Evolutionary conservation across 163 green algal genomes (phyloP).

Genomic region (Chloroidium sp.): DNA sequence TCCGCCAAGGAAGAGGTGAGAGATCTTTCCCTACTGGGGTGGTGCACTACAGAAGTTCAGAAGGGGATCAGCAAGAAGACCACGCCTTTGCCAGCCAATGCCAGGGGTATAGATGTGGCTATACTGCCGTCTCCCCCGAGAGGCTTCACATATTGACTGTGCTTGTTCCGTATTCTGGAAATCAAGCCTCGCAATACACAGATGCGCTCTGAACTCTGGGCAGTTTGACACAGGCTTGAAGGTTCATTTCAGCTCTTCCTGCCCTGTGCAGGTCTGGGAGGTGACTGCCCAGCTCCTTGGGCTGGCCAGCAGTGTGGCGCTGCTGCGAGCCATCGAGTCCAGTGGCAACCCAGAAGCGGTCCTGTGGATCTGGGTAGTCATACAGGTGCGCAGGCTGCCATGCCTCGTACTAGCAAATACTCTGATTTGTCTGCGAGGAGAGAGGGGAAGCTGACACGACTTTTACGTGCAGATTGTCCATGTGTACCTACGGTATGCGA

Average conservation of each 20-base stretch:
- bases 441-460: not conserved
- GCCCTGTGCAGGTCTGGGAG: constrained; percentile 45
- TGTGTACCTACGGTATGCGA: constrained; percentile 49
- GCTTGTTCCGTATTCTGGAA: not conserved
- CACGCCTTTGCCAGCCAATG: no score
- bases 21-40: not conserved
- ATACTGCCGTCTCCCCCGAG: no score
- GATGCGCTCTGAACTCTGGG: not conserved
- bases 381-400: constrained; percentile 11
- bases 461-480: constrained; percentile 34
- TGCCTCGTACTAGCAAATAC: not conserved
- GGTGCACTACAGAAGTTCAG: not conserved
- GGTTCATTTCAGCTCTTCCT: not conserved
- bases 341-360: constrained; percentile 30
- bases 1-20: constrained; percentile 76
- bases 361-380: constrained; percentile 40
- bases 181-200: not conserved
- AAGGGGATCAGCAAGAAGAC: no score
- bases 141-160: no score
- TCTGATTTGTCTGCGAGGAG: not conserved
- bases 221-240: not conserved
- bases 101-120: no score
- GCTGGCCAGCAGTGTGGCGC: constrained; percentile 36
- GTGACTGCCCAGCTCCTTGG: constrained; percentile 60
- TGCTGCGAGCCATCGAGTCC: constrained; percentile 46